Base-by-base conservation (phyloP, 352 stramenopile species). In the Pseudoperonospora humuli region DNA sequence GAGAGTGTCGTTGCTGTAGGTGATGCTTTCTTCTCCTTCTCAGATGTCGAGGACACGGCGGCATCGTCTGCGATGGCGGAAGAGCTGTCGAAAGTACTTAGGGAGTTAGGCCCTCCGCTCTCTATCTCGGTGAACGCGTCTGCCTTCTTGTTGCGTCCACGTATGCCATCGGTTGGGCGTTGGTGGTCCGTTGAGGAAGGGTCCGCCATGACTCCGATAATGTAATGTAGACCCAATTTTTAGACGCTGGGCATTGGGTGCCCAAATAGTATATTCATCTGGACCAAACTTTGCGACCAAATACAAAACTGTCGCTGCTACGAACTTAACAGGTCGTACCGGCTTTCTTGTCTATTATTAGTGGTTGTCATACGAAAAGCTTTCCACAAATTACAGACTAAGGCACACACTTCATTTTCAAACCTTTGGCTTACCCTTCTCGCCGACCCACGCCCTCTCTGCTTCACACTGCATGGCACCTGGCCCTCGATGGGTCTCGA, bases 91-190 rank as follows among this genome's bases (percentile, higher is more conserved):
- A 58, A 26, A 13, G 47, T 45, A 25, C 26, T 50, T 24, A 24
- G 17, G 1, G 26, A 43, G 28, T 41, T 51, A 34, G 41, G 17
- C 4, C 19, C 58, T 3, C 56, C 54, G 20, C 27, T 50, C 35
- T 67, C 57, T 14, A 61, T 41, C 9, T 50, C 49, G 38, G 27
- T 17, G 15, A 24, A n/a, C 25, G 21, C 39, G 19, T 64, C 54
- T 19, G 45, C 3, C 52, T 82, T 82, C 50, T 75, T 76, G 46
- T 73, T 75, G 54, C 69, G 69, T 2, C 66, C 69, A 42, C 73
- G 73, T 49, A 85, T 85, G 40, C 73, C 70, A 56, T 70, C 60
- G 31, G 20, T 28, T 41, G 7, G 3, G 6, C 3, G 11, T 11
- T 25, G 18, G 3, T n/a, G 27, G 31, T 57, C 42, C 23, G 14